phyloP scores from a whole-genome alignment of 2,329 filamentous ascomycete genomes.

The Zopfia rhizophila region DNA sequence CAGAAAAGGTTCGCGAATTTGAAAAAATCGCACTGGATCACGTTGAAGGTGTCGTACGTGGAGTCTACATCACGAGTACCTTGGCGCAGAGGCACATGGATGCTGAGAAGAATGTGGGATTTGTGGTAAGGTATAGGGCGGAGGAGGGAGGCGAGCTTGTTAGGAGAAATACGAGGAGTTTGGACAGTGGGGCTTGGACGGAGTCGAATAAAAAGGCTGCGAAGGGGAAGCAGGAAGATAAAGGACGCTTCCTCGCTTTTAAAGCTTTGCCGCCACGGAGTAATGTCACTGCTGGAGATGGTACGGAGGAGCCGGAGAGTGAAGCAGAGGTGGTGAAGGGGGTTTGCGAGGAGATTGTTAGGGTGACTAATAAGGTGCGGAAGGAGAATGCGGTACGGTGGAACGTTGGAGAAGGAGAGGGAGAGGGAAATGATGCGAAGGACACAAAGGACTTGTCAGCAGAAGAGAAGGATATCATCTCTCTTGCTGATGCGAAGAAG shows the following conservation, averaged over 20 bases:
- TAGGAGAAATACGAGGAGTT: conserved; percentile 84
- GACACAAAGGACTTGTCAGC: conserved; percentile 49
- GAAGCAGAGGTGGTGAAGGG: conserved; percentile 67
- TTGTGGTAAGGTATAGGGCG: conserved; percentile 81
- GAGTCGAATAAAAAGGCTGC: conserved; percentile 39
- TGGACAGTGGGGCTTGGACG: conserved; percentile 62
- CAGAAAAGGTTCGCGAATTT: conserved; percentile 93
- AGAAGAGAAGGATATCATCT: conserved; percentile 78
- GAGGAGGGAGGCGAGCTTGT: conserved; percentile 76
- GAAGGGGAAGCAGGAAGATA: conserved; percentile 24
- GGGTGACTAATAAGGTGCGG: conserved; percentile 66
- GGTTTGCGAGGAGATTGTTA: conserved; percentile 81
- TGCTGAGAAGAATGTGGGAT: conserved; percentile 81
- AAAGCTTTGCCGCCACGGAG: conserved; percentile 64
- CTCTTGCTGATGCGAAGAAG: conserved; percentile 83
- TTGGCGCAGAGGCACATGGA: conserved; percentile 81
- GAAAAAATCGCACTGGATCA: conserved; percentile 84
- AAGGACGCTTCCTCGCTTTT: conserved; percentile 61
- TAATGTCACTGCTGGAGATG: conserved; percentile 46
- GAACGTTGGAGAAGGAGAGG: conserved; percentile 49
- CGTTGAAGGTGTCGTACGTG: conserved; percentile 77
- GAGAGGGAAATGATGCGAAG: conserved; percentile 34
- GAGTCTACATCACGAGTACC: conserved; percentile 91
- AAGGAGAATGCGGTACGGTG: conserved; percentile 46
- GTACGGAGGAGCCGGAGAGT: conserved; percentile 45